These are phyloP conservation scores for Arabidopsis suecica DNA, from an alignment of 345 rosid genomes.

Conservation along the genomic window DNA sequence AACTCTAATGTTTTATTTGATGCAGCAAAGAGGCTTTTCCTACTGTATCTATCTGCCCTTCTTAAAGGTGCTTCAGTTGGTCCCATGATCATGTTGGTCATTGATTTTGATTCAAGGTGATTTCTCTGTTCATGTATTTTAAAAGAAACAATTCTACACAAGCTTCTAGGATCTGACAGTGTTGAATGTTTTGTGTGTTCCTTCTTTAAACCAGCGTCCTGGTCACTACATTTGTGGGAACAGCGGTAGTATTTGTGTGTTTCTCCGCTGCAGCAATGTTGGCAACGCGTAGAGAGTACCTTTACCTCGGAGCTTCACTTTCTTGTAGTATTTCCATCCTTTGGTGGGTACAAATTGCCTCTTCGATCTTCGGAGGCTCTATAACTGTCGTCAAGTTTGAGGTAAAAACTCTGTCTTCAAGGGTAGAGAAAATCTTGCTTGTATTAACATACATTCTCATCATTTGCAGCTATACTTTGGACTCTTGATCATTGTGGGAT, in stretches of 20 bases:
- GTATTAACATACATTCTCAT: background rate
- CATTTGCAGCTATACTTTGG: constrained; percentile 68
- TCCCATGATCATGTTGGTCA: constrained; percentile 70
- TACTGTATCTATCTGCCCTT: constrained; percentile 62
- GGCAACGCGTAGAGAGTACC: constrained; percentile 80
- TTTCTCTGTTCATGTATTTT: background rate
- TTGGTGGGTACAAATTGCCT: constrained; percentile 68
- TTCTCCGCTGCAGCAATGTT: constrained; percentile 78
- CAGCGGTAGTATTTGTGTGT: constrained; percentile 71
- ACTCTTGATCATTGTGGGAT: constrained; percentile 73
- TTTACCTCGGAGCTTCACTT: constrained; percentile 79
- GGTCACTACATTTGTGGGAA: constrained; percentile 78
- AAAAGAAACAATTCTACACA: background rate
- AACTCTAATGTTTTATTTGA: constrained; percentile 3
- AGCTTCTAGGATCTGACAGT: background rate
- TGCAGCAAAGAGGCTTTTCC: constrained; percentile 69
- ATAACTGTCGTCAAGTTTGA: constrained; percentile 63
- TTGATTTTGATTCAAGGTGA: constrained; percentile 69
- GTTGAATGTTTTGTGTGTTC: background rate
- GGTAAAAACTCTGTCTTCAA: constrained; percentile 44
- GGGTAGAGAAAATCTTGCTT: background rate
- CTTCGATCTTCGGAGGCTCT: constrained; percentile 71
- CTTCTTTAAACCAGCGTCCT: constrained; percentile 52
- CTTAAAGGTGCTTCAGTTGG: constrained; percentile 81
- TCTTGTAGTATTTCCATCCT: constrained; percentile 70